Base-by-base conservation (phyloP, 352 stramenopile genomes). In the Phytophthora parvispora region DNA sequence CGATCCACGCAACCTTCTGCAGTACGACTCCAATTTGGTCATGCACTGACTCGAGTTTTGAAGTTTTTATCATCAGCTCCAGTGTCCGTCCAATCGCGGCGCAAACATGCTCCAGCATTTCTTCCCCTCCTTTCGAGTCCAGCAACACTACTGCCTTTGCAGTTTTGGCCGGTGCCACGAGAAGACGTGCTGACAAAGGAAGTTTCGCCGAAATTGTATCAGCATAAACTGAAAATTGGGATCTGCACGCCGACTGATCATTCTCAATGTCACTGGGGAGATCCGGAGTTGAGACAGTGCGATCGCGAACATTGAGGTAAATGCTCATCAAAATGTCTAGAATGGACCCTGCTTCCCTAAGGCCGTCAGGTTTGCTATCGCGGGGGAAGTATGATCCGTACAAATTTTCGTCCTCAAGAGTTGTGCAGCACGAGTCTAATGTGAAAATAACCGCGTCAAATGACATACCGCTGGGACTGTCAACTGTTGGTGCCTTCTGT, bases 141-240 rank as follows among this genome's bases (percentile, higher is more conserved):
- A 89, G 57, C 16, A 90, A 38, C 38, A 86, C 65, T 31, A 84
- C 52, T 16, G 64, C 13, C 43, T 75, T 84, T 9, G 57, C 56
- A 22, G n/a, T 59, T 61, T 72, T 80, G 12, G 49, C 40, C 3
- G 47, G 53, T 6, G 29, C 36, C 20, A 81, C 60, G 12, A 90
- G 60, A 66, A 82, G 72, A 5, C 79, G 79, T 6, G 79, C 60
- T 5, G 57, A 65, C 29, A 36, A 49, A 28, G 81, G 81, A 43
- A 86, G 82, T 55, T 85, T 90, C 9, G 62, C 15, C 15, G 62
- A 64, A 42, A 90, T 79, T 10, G 79, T 75, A 54, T 86, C 79
- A n/a, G 72, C 49, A 45, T 87, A 90, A 8, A 85, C 62, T 2
- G 81, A 86, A 48, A 90, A 87, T 12, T 76, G 63, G 16, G 78